Evolutionary conservation across 2,329 filamentous ascomycete species (phyloP).

Genomic region (Penicillium sp.): DNA sequence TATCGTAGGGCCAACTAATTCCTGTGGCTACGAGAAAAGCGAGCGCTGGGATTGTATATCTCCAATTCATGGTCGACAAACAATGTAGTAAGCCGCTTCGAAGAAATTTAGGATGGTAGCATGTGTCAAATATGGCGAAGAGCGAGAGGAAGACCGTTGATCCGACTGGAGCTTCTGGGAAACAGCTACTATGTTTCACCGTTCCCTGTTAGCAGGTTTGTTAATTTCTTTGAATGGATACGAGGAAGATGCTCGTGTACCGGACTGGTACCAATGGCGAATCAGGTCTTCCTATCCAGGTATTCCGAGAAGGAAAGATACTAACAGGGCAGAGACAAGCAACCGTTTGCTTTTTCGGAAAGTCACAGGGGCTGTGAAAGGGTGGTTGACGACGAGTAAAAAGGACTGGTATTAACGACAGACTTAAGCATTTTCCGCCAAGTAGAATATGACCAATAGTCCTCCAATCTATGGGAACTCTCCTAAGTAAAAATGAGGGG

Average conservation of each 20-base stretch:
- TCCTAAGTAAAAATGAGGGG: not conserved
- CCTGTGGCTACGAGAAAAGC: conserved; percentile 29
- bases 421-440: not conserved
- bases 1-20: conserved; percentile 49
- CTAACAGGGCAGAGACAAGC: not conserved
- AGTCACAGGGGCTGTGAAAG: not conserved
- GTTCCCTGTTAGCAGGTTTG: not conserved
- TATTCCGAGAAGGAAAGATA: not conserved
- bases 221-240: not conserved
- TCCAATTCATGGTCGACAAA: conserved; percentile 35
- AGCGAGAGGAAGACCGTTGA: not conserved
- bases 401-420: conserved; percentile 1
- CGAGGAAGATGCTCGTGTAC: not conserved
- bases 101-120: conserved; percentile 17
- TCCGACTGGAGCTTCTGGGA: not conserved
- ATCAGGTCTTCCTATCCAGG: not conserved
- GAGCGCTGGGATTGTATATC: conserved; percentile 27
- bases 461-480: not conserved
- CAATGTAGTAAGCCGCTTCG: conserved; percentile 7
- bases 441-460: conserved; percentile 1
- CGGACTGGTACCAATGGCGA: not conserved
- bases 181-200: not conserved
- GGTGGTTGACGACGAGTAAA: not conserved
- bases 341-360: not conserved
- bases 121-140: conserved; percentile 20